Percentiles rank a stretch among this genome's conserved stretches.
phyloP scores from a whole-genome alignment of 208 protist genomes.

The Trypanosoma congolense region DNA sequence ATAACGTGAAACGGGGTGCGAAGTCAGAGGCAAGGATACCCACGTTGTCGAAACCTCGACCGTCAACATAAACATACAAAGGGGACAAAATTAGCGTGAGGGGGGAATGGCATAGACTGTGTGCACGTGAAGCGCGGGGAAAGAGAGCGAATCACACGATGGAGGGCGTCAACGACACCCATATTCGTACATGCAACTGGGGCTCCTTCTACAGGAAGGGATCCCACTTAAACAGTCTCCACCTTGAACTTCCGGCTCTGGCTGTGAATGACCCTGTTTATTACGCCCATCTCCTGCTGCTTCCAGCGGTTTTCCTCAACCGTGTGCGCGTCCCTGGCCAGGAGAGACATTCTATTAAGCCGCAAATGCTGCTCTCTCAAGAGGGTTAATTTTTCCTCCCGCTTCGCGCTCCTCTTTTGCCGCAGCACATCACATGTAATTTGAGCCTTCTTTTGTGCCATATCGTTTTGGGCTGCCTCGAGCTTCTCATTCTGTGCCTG shows the following conservation, averaged over 20 bases:
- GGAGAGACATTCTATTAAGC: conserved; percentile 55
- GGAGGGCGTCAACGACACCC: too few relatives aligned
- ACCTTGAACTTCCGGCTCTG: conserved; percentile 24
- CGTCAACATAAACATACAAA: too few relatives aligned
- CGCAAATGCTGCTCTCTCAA: conserved; percentile 42
- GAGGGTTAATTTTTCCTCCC: conserved; percentile 20
- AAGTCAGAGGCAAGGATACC: too few relatives aligned
- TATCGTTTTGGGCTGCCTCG: conserved; percentile 21
- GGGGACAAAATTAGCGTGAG: too few relatives aligned
- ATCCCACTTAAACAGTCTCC: neutral
- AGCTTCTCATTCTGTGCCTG: conserved; percentile 23
- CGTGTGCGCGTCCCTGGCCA: conserved; percentile 42
- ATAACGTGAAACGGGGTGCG: too few relatives aligned
- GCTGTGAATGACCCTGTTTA: conserved; percentile 30
- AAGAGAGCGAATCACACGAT: too few relatives aligned
- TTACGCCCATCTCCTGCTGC: conserved; percentile 61
- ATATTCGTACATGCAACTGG: too few relatives aligned
- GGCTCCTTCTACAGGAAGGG: conserved; percentile 12
- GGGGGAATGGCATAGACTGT: too few relatives aligned
- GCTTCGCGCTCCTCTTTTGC: conserved; percentile 29
- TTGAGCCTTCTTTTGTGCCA: conserved; percentile 41
- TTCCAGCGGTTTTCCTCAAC: conserved; percentile 70
- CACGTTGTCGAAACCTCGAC: too few relatives aligned
- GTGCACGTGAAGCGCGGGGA: too few relatives aligned
- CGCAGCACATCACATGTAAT: conserved; percentile 49